These are phyloP conservation scores for Anaeromyces robustus DNA, from an alignment of 192 early-diverging fungal genomes.

Conservation along the genomic window DNA sequence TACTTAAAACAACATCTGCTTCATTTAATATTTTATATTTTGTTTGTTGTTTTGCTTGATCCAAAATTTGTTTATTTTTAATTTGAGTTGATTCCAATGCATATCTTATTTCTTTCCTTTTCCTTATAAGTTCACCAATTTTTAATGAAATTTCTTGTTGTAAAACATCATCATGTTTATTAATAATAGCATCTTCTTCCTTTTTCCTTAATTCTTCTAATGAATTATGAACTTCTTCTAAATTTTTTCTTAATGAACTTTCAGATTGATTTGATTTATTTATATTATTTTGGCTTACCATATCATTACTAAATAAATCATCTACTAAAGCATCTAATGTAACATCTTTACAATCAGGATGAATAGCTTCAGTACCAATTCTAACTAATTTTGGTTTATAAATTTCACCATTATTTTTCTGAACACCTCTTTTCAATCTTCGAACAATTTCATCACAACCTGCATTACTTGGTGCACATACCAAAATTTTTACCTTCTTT, in stretches of 20 bases:
- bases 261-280: slow-evolving; percentile 7
- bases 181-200: background rate
- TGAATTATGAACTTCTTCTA: slow-evolving; percentile 11
- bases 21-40: slow-evolving; percentile 51
- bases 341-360: slow-evolving; percentile 53
- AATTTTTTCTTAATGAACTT: slow-evolving; percentile 6
- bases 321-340: slow-evolving; percentile 54
- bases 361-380: slow-evolving; percentile 64
- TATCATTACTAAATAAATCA: slow-evolving; percentile 11
- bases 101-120: slow-evolving; percentile 11
- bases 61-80: slow-evolving; percentile 12
- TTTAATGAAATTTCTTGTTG: background rate
- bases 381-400: slow-evolving; percentile 63
- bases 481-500: slow-evolving; percentile 40
- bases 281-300: slow-evolving; percentile 4
- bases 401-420: slow-evolving; percentile 28
- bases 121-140: slow-evolving; percentile 14
- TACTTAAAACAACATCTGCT: slow-evolving; percentile 67
- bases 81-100: background rate
- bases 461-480: slow-evolving; percentile 92
- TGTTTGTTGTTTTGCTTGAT: slow-evolving; percentile 30
- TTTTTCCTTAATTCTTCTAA: slow-evolving; percentile 13
- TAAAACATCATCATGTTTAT: background rate
- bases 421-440: slow-evolving; percentile 62
- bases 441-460: slow-evolving; percentile 91